Percentiles rank a stretch among this genome's conserved stretches.
These are phyloP conservation scores for Diatrype stigma DNA, from an alignment of 2,329 filamentous ascomycete genomes.

Conservation along the genomic window DNA sequence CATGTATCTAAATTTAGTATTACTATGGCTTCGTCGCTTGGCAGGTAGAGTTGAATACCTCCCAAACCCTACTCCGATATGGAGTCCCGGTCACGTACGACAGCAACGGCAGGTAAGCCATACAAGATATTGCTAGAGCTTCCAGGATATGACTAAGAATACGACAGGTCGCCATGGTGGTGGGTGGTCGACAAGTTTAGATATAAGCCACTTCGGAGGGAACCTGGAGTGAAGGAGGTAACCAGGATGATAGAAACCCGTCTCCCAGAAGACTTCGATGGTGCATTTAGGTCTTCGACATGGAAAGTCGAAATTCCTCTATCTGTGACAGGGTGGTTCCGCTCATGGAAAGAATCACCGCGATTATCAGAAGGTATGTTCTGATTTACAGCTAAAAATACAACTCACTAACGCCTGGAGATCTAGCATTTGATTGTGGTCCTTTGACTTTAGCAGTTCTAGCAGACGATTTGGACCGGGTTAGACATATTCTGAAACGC, in stretches of 20 bases:
- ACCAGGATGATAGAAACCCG: not conserved
- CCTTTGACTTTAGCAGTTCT: not conserved
- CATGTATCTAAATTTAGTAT: no score
- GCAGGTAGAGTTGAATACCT: not conserved
- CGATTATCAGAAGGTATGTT: not conserved
- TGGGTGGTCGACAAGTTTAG: rapidly evolving
- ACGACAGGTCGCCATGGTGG: not conserved
- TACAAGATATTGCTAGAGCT: rapidly evolving
- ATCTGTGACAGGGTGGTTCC: not conserved
- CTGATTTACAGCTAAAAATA: no score
- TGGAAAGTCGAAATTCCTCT: no score
- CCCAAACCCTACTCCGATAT: not conserved
- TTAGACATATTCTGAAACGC: not conserved
- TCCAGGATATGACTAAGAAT: not conserved
- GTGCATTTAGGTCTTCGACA: no score
- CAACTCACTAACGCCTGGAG: not conserved
- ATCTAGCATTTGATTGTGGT: not conserved
- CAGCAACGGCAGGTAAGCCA: not conserved
- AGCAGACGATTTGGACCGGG: not conserved
- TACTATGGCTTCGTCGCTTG: no score
- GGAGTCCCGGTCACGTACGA: not conserved
- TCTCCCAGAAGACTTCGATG: not conserved
- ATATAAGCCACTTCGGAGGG: no score
- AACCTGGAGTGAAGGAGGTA: not conserved
- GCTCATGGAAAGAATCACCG: not conserved